phyloP scores from a whole-genome alignment of 306 rosid species.

The Cucumis hystrix region DNA sequence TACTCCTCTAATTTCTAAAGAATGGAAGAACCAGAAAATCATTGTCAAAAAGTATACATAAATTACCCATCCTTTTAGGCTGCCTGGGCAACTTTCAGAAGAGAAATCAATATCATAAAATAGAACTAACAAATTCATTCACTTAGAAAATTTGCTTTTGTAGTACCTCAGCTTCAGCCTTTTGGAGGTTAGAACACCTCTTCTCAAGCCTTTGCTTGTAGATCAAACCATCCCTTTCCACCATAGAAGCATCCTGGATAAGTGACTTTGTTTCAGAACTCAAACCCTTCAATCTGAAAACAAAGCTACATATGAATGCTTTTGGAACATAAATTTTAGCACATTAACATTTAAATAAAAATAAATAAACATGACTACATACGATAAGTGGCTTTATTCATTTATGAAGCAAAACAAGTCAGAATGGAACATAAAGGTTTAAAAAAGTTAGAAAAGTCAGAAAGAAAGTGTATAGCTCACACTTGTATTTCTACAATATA shows the following conservation, averaged over 20 bases:
- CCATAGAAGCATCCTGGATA: constrained; percentile 31
- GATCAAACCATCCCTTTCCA: constrained; percentile 33
- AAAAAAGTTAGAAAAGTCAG: too few species aligned
- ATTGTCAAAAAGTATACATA: background rate
- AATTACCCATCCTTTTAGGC: background rate
- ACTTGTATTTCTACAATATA: constrained; percentile 56
- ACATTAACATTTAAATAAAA: background rate
- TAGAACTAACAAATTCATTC: constrained; percentile 6
- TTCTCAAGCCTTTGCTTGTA: constrained; percentile 55
- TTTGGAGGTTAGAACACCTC: constrained; percentile 56
- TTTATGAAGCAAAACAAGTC: background rate
- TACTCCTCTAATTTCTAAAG: background rate
- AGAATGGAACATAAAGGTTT: too few species aligned
- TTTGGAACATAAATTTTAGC: background rate
- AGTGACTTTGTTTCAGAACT: constrained; percentile 38
- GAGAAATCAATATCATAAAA: background rate
- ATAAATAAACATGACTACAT: background rate
- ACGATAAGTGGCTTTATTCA: background rate
- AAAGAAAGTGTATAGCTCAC: too few species aligned
- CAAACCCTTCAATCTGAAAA: constrained; percentile 53
- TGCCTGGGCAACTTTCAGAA: background rate
- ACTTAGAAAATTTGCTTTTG: constrained; percentile 2
- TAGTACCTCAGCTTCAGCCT: constrained; percentile 84
- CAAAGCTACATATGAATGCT: constrained; percentile 11
- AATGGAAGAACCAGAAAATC: background rate